A percentile compares a stretch with the other conserved stretches of the same genome.
phyloP scores from a whole-genome alignment of 805 yeast species.

The Ogataea allantospora region DNA sequence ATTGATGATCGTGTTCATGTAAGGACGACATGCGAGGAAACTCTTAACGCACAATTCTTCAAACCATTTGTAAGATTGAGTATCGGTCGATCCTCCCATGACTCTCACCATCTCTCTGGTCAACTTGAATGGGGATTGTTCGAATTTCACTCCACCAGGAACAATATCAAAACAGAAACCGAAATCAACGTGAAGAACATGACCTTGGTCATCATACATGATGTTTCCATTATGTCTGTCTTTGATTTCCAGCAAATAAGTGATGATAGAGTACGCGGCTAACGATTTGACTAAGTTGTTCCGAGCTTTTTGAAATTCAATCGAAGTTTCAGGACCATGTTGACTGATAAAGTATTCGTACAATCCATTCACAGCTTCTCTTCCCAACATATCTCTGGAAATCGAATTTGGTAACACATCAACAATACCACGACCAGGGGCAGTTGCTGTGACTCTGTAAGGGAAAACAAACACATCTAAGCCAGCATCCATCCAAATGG shows the following conservation, averaged over 20 bases:
- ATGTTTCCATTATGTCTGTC: constrained; percentile 99
- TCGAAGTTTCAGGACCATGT: constrained; percentile 91
- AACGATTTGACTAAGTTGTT: constrained; percentile 89
- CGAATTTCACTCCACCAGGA: constrained; percentile 98
- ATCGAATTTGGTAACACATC: constrained; percentile 95
- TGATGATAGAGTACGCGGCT: constrained; percentile 91
- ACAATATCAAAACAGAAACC: constrained; percentile 98
- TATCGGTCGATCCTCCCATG: constrained; percentile 83
- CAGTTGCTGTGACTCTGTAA: constrained; percentile 94
- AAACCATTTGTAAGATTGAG: constrained; percentile 90
- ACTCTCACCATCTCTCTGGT: constrained; percentile 96
- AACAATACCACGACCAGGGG: constrained; percentile 98
- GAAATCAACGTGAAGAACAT: constrained; percentile 92
- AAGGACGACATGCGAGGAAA: constrained; percentile 82
- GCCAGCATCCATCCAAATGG: constrained; percentile 86
- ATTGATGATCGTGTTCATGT: constrained; percentile 79
- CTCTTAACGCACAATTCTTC: constrained; percentile 95
- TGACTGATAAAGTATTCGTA: constrained; percentile 89
- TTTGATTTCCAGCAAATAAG: constrained; percentile 88
- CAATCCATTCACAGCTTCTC: constrained; percentile 97
- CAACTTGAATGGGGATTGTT: constrained; percentile 95
- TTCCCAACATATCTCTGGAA: constrained; percentile 96
- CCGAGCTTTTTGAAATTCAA: constrained; percentile 87
- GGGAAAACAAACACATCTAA: constrained; percentile 91
- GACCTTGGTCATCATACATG: constrained; percentile 94